These are phyloP conservation scores for Kuraishia hungarica DNA, from an alignment of 805 yeast genomes.

Conservation along the genomic window DNA sequence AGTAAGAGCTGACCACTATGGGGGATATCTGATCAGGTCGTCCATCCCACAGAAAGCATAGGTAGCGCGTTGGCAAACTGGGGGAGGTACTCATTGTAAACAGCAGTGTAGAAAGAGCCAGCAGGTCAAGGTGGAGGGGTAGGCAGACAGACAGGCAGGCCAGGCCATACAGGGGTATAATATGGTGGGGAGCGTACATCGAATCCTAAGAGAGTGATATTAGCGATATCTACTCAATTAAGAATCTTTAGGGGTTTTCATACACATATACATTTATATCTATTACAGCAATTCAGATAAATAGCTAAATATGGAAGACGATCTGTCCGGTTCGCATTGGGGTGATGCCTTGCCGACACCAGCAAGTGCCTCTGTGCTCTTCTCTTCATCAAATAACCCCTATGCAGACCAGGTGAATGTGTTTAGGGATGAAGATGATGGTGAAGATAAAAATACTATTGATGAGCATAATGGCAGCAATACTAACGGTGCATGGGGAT, in stretches of 20 bases:
- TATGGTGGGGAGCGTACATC: conserved; percentile 10
- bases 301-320: conserved; percentile 21
- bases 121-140: background rate
- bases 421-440: conserved; percentile 18
- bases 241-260: too few relatives aligned
- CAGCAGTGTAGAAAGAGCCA: background rate
- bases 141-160: background rate
- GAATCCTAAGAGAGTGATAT: background rate
- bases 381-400: conserved; percentile 13
- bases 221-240: too few relatives aligned
- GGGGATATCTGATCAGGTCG: background rate
- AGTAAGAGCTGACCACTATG: too few relatives aligned
- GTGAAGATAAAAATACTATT: conserved; percentile 11
- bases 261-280: too few relatives aligned
- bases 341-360: conserved; percentile 42
- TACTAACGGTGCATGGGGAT: background rate
- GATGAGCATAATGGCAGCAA: background rate
- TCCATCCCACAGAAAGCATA: too few relatives aligned
- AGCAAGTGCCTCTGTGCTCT: conserved; percentile 17
- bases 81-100: background rate
- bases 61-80: background rate
- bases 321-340: conserved; percentile 51
- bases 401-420: conserved; percentile 12
- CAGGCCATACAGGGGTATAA: conserved; percentile 11
- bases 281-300: background rate